phyloP scores from a whole-genome alignment of 257 asterid species.

The Mitragyna speciosa region DNA sequence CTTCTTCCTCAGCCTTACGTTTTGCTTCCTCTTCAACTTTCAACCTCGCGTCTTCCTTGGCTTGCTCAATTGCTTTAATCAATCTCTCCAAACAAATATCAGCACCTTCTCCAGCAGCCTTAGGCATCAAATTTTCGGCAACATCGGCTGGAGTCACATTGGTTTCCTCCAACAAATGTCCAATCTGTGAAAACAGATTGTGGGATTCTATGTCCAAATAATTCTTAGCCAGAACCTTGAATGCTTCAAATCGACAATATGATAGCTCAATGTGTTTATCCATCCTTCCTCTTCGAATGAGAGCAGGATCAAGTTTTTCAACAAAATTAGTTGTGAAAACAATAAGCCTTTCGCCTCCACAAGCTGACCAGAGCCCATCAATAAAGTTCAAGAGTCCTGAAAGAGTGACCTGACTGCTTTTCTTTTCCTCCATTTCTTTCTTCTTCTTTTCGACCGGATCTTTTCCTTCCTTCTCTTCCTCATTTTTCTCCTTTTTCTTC shows the following conservation, averaged over 20 bases:
- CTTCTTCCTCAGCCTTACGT: conserved; percentile 9
- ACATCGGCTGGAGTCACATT: conserved; percentile 22
- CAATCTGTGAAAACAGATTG: not conserved
- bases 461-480: conserved; percentile 9
- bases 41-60: conserved; percentile 13
- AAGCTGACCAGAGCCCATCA: conserved; percentile 29
- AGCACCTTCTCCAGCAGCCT: conserved; percentile 10
- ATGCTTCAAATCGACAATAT: conserved; percentile 18
- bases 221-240: conserved; percentile 17
- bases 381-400: conserved; percentile 25
- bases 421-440: conserved; percentile 11
- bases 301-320: conserved; percentile 28
- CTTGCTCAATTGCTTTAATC: conserved; percentile 16
- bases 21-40: conserved; percentile 11
- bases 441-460: not conserved
- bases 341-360: conserved; percentile 20
- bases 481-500: conserved; percentile 1
- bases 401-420: conserved; percentile 24
- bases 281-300: conserved; percentile 21
- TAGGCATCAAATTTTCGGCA: conserved; percentile 29
- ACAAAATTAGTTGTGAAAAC: conserved; percentile 25
- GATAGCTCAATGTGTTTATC: conserved; percentile 9
- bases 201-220: conserved; percentile 12
- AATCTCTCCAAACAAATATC: conserved; percentile 20
- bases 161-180: conserved; percentile 4